phyloP scores from a whole-genome alignment of 192 early-diverging fungal genomes.

The Umbelopsis isabellina region DNA sequence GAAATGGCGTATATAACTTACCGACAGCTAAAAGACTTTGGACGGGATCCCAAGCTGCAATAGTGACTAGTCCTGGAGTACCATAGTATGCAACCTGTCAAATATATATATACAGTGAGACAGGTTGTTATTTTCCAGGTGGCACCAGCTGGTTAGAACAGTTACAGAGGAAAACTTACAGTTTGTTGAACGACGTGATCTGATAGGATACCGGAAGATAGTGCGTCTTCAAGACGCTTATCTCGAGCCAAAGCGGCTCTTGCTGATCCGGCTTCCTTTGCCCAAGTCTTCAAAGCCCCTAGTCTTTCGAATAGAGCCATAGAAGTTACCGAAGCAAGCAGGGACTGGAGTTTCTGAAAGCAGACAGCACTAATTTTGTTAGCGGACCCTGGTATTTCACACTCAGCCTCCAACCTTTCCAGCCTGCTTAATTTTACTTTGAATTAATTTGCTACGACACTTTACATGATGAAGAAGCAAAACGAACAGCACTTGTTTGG shows the following conservation, averaged over 20 bases:
- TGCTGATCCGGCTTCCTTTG: constrained; percentile 32
- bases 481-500: too few species aligned
- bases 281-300: constrained; percentile 28
- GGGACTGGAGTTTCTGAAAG: too few species aligned
- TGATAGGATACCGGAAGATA: constrained; percentile 21
- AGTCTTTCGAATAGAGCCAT: constrained; percentile 43
- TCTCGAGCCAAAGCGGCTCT: constrained; percentile 31
- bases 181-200: constrained; percentile 10
- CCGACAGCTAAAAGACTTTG: constrained; percentile 59
- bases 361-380: too few species aligned
- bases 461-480: too few species aligned
- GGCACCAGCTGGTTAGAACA: background rate
- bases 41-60: constrained; percentile 55
- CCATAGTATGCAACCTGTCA: constrained; percentile 45
- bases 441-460: too few species aligned
- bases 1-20: constrained; percentile 26
- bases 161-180: constrained; percentile 5
- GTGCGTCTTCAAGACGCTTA: constrained; percentile 33
- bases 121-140: background rate
- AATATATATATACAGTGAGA: background rate
- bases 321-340: background rate
- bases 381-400: too few species aligned
- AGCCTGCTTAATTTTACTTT: too few species aligned
- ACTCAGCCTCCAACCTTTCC: too few species aligned
- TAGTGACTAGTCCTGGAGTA: constrained; percentile 39